Percentiles rank a stretch among this genome's conserved stretches.
phyloP scores from a whole-genome alignment of 805 yeast genomes.

The Wickerhamiella galacta region DNA sequence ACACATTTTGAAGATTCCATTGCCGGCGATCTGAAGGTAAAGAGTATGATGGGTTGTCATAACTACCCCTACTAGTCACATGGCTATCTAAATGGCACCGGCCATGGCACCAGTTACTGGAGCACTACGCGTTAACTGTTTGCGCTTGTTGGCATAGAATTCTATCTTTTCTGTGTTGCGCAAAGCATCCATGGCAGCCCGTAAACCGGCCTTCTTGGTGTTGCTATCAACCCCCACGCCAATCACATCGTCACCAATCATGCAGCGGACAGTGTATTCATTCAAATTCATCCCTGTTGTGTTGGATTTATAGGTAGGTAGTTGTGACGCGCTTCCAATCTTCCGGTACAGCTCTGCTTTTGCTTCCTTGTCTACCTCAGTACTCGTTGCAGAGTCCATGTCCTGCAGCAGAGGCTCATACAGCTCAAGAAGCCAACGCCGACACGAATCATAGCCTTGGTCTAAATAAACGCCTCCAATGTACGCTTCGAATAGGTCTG shows the following conservation, averaged over 20 bases:
- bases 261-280: slow-evolving; percentile 48
- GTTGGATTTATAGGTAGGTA: slow-evolving; percentile 39
- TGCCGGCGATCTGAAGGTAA: too few relatives aligned
- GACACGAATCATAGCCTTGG: slow-evolving; percentile 16
- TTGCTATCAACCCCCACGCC: slow-evolving; percentile 61
- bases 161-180: slow-evolving; percentile 41
- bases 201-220: slow-evolving; percentile 58
- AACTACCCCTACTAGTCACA: too few relatives aligned
- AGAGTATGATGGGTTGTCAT: too few relatives aligned
- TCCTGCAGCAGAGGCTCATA: slow-evolving; percentile 22
- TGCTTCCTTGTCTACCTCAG: slow-evolving; percentile 38
- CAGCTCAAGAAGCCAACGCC: slow-evolving; percentile 21
- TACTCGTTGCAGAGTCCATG: slow-evolving; percentile 1
- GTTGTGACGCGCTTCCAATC: slow-evolving; percentile 57
- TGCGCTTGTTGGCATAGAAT: slow-evolving; percentile 33
- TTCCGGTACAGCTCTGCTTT: slow-evolving; percentile 53
- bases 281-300: slow-evolving; percentile 28
- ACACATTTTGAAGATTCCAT: too few relatives aligned
- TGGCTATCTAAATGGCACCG: too few relatives aligned
- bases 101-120: neutral
- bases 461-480: slow-evolving; percentile 52
- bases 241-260: slow-evolving; percentile 43
- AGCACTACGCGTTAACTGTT: neutral
- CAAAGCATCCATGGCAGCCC: slow-evolving; percentile 75
- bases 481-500: slow-evolving; percentile 90